Evolutionary conservation across 2,329 filamentous ascomycete species (phyloP).

Genomic region (Fusarium gaditjirri): DNA sequence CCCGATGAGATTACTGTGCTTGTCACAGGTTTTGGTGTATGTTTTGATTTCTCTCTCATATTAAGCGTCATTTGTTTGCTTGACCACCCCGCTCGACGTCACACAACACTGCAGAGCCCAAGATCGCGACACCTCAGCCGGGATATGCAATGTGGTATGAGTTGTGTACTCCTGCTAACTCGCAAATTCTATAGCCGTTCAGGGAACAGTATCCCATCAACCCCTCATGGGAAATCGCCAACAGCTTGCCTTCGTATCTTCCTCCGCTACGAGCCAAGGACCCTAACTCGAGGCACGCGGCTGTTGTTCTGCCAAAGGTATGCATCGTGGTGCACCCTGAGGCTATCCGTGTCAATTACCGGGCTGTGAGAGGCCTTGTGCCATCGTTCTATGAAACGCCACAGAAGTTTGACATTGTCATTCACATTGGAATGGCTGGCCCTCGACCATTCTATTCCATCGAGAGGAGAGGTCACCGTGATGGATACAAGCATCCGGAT

Average conservation of each 20-base stretch:
- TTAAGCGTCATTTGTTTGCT: constrained; percentile 7
- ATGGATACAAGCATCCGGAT: constrained; percentile 77
- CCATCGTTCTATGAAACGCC: constrained; percentile 67
- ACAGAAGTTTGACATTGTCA: constrained; percentile 67
- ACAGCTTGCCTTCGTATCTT: constrained; percentile 72
- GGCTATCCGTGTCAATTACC: constrained; percentile 78
- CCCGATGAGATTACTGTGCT: constrained; percentile 66
- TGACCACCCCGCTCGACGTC: constrained; percentile 19
- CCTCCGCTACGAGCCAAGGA: constrained; percentile 61
- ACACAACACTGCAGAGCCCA: constrained; percentile 2
- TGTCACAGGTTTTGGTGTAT: constrained; percentile 71
- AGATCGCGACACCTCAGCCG: background rate
- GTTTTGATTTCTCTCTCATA: constrained; percentile 39
- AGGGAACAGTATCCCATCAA: constrained; percentile 77
- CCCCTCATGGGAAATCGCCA: constrained; percentile 83
- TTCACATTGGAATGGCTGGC: constrained; percentile 86
- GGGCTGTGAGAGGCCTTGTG: constrained; percentile 69
- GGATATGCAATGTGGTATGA: background rate
- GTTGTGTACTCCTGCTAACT: constrained; percentile 23
- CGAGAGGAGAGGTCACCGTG: constrained; percentile 76
- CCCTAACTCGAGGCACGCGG: constrained; percentile 44
- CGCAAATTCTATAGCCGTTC: constrained; percentile 70
- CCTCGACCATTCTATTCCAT: constrained; percentile 72
- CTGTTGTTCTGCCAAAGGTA: constrained; percentile 57
- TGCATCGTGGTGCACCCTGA: constrained; percentile 72